Percentiles rank a stretch among this genome's conserved stretches.
Evolutionary conservation across 2,329 filamentous ascomycete species (phyloP).

Genomic region (Tothia fuscella): DNA sequence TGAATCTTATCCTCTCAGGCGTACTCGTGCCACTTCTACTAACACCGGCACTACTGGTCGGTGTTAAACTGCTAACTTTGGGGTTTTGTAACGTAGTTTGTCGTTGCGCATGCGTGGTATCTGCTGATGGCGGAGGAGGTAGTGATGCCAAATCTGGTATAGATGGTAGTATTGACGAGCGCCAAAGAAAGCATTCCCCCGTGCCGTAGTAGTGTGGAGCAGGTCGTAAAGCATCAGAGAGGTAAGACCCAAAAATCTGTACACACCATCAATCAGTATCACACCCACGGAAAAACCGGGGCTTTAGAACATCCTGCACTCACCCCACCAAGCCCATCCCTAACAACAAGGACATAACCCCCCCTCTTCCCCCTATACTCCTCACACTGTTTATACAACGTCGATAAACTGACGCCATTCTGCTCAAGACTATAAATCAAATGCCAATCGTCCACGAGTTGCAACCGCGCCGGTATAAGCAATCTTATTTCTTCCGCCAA

Average conservation of each 20-base stretch:
- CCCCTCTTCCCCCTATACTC: slow-evolving; percentile 55
- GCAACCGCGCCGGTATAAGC: slow-evolving; percentile 73
- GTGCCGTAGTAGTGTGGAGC: slow-evolving; percentile 83
- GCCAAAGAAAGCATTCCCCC: slow-evolving; percentile 91
- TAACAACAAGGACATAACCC: slow-evolving; percentile 81
- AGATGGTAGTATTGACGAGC: slow-evolving; percentile 53
- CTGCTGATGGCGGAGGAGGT: slow-evolving; percentile 57
- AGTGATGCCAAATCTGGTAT: slow-evolving; percentile 37
- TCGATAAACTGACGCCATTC: slow-evolving; percentile 76
- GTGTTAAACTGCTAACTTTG: slow-evolving; percentile 9
- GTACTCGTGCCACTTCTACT: slow-evolving; percentile 40
- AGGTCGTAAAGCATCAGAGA: slow-evolving; percentile 78
- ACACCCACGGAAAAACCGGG: neutral
- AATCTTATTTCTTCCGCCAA: slow-evolving; percentile 89
- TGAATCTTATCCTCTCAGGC: slow-evolving; percentile 77
- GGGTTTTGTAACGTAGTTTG: slow-evolving; percentile 43
- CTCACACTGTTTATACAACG: slow-evolving; percentile 71
- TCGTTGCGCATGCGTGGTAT: slow-evolving; percentile 49
- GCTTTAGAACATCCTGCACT: slow-evolving; percentile 24
- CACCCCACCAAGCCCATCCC: slow-evolving; percentile 64
- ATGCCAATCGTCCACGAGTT: slow-evolving; percentile 78
- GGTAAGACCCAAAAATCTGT: slow-evolving; percentile 76
- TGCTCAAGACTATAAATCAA: slow-evolving; percentile 84
- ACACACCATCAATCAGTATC: no score
- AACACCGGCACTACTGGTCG: slow-evolving; percentile 17